Conservation (phyloP, 2,329 filamentous ascomycete genomes). For the Botrytis galanthina region DNA sequence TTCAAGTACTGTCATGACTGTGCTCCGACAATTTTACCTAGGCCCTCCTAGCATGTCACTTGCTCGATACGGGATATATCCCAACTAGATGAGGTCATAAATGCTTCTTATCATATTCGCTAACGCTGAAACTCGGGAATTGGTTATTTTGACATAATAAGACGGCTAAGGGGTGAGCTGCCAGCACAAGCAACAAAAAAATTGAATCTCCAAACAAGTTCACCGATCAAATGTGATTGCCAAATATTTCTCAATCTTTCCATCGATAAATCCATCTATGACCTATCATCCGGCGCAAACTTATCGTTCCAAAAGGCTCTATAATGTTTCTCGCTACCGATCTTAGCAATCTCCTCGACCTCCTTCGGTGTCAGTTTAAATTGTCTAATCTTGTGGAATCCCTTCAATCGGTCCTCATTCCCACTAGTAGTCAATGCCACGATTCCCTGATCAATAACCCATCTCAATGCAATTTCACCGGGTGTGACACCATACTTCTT, state of each 20-base stretch:
- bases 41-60: background rate
- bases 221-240: background rate
- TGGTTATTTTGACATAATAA: background rate
- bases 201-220: too few relatives aligned
- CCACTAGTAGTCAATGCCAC: conserved; percentile 59
- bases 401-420: conserved; percentile 55
- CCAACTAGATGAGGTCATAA: background rate
- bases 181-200: background rate
- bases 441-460: conserved; percentile 58
- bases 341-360: conserved; percentile 53
- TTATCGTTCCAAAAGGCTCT: conserved; percentile 57
- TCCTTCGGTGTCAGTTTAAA: conserved; percentile 62
- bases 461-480: conserved; percentile 57
- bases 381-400: conserved; percentile 50
- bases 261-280: conserved; percentile 32
- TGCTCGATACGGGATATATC: background rate
- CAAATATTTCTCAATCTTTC: background rate
- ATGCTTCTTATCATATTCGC: background rate
- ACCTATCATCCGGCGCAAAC: conserved; percentile 52
- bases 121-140: background rate
- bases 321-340: conserved; percentile 60
- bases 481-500: conserved; percentile 57
- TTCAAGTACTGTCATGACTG: background rate
- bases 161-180: too few relatives aligned
- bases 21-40: background rate